Evolutionary conservation across 2,329 filamentous ascomycete species (phyloP), one percentile per base, ranked within the genome.

Genomic region (Ceratocystis papillata): DNA sequence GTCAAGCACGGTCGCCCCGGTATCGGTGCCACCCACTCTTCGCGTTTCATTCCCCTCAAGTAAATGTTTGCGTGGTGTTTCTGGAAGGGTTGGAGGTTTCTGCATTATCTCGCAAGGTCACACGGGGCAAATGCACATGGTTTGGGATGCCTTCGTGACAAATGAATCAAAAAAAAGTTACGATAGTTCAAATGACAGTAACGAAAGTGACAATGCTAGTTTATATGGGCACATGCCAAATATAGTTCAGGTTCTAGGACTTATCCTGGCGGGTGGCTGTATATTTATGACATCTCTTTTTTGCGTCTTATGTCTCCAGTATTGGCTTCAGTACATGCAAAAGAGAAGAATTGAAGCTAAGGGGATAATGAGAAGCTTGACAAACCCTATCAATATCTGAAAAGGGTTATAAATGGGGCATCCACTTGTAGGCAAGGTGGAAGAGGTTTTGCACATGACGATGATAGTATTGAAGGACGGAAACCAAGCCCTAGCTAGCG

Each of bases 1-100:
- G 94, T 99, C 88, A 99, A 97, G 90, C 94, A 99, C 89, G 94
- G 94, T 87, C 86, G 94, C 81, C 94, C 94, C 77, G 94, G 94
- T 97, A 99, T 99, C 77, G 94, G 94, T 95, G 94, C 94, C 77
- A 99, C 94, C 75, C 92, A 99, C 89, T 97, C 93, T 84, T 99
- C 94, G 81, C 91, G 94, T 87, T 99, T 99, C 89, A 99, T 99
- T 85, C 94, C 94, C 80, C 89, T 99, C 80, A 99, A 99, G 86
- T 97, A 96, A 86, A 69, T 64, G 59, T 61, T 67, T 65, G 60
- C 63, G 59, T 65, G 66, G 59, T 67, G 63, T 67, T 65, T 67
- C 44, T 60, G 63, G 66, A 65, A 63, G 59, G 63, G 63, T 69
- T 75, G 77, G 78, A 77, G 78, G 77, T 80, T 79, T 77, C 77